Evolutionary conservation across 2,329 filamentous ascomycete genomes (phyloP).

Genomic region (Akanthomyces uredinophilus): DNA sequence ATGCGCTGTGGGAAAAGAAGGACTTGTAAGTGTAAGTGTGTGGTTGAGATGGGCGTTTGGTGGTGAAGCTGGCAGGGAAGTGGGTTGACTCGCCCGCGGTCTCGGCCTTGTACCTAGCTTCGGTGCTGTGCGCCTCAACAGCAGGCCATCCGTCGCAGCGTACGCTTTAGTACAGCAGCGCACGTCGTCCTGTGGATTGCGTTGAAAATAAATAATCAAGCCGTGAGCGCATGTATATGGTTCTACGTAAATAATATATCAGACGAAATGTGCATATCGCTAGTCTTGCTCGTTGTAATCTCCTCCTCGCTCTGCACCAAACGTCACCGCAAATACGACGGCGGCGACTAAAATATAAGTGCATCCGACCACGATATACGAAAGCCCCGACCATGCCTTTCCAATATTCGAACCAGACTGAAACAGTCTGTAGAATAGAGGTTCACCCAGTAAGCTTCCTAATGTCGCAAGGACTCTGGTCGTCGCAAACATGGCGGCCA

Average conservation of each 20-base stretch:
- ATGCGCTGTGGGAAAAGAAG: neutral
- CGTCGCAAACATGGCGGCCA: neutral
- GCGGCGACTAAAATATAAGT: neutral
- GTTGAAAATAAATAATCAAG: neutral
- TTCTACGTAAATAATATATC: neutral
- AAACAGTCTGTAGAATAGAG: neutral
- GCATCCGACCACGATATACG: neutral
- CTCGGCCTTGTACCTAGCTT: neutral
- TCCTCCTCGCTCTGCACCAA: neutral
- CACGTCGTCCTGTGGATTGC: too few species aligned
- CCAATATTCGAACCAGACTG: neutral
- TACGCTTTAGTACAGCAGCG: neutral
- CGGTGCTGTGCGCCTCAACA: neutral
- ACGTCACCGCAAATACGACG: neutral
- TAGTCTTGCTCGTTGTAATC: neutral
- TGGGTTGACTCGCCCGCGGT: constrained; percentile 1
- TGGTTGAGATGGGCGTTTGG: neutral
- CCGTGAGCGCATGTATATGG: too few species aligned
- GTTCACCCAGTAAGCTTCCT: neutral
- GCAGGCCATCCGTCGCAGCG: neutral
- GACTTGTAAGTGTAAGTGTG: neutral
- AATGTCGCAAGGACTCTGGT: neutral
- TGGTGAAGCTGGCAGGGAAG: neutral
- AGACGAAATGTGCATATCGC: neutral
- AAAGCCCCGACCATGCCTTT: neutral